Conservation (phyloP, 805 yeast genomes). For the Saccharomycopsis olivae region DNA sequence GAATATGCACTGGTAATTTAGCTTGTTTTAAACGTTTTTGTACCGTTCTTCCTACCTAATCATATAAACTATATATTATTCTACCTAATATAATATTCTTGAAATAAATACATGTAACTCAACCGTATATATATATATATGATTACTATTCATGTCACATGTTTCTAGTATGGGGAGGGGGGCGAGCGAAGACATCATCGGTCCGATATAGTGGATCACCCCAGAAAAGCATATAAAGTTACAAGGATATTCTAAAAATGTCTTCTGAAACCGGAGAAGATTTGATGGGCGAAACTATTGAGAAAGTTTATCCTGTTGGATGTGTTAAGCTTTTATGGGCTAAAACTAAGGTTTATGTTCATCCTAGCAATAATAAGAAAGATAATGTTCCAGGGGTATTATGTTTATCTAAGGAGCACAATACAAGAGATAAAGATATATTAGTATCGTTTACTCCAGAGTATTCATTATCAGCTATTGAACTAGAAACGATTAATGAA, state of each 20-base stretch:
- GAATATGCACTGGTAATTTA: conserved; percentile 32
- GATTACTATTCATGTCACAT: too few species aligned
- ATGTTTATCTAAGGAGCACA: conserved; percentile 46
- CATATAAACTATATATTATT: background rate
- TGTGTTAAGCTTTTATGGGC: conserved; percentile 26
- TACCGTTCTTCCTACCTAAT: background rate
- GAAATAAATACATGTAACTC: too few species aligned
- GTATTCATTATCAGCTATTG: conserved; percentile 25
- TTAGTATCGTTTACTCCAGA: conserved; percentile 65
- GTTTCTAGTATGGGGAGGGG: too few species aligned
- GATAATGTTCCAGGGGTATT: conserved; percentile 80
- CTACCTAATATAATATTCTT: too few species aligned
- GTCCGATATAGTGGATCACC: too few species aligned
- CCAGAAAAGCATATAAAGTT: too few species aligned
- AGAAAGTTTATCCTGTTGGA: conserved; percentile 17
- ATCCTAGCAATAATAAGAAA: conserved; percentile 60
- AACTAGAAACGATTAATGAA: conserved; percentile 24
- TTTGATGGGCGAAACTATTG: background rate
- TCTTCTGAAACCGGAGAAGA: background rate
- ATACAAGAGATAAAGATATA: conserved; percentile 42
- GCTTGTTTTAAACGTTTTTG: background rate
- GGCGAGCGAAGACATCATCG: too few species aligned
- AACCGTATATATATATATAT: too few species aligned
- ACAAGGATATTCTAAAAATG: too few species aligned
- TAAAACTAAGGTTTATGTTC: conserved; percentile 71